Evolutionary conservation across 805 yeast species (phyloP).

Genomic region (Yamadazyma sp.): DNA sequence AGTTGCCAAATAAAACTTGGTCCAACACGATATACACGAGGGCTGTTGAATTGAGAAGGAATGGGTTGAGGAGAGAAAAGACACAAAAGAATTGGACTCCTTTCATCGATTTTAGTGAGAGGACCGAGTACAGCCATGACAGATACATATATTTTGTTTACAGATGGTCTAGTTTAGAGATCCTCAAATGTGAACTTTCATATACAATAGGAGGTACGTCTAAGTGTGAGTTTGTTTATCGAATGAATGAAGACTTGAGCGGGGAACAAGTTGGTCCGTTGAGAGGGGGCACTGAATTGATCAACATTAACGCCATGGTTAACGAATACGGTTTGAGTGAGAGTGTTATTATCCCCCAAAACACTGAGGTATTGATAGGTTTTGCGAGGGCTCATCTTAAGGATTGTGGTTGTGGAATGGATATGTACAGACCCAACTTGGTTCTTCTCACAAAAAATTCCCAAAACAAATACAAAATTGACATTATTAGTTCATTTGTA

Average conservation of each 20-base stretch:
- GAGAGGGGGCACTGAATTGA: constrained; percentile 38
- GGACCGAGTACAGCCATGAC: constrained; percentile 21
- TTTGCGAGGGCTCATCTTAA: constrained; percentile 41
- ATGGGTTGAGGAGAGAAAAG: constrained; percentile 8
- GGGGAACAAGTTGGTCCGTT: constrained; percentile 27
- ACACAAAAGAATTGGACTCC: constrained; percentile 45
- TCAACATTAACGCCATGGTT: constrained; percentile 22
- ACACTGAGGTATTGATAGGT: constrained; percentile 36
- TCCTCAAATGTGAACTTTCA: constrained; percentile 17
- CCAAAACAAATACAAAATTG: constrained; percentile 21
- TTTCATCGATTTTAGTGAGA: constrained; percentile 25
- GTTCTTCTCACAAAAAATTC: constrained; percentile 24
- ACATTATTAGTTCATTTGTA: constrained; percentile 30
- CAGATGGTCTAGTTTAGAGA: constrained; percentile 27
- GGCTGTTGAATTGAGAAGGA: constrained; percentile 21
- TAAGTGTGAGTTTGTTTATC: constrained; percentile 15
- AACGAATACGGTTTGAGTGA: constrained; percentile 8
- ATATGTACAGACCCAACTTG: constrained; percentile 42
- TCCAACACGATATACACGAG: constrained; percentile 20
- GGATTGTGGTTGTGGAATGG: constrained; percentile 41
- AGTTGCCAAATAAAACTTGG: constrained; percentile 13
- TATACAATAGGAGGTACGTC: constrained; percentile 14
- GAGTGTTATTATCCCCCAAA: constrained; percentile 15
- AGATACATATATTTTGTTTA: constrained; percentile 30
- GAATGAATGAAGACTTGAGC: constrained; percentile 6